These are phyloP conservation scores for Abrus pulchellus DNA, from an alignment of 306 rosid genomes.

Conservation along the genomic window DNA sequence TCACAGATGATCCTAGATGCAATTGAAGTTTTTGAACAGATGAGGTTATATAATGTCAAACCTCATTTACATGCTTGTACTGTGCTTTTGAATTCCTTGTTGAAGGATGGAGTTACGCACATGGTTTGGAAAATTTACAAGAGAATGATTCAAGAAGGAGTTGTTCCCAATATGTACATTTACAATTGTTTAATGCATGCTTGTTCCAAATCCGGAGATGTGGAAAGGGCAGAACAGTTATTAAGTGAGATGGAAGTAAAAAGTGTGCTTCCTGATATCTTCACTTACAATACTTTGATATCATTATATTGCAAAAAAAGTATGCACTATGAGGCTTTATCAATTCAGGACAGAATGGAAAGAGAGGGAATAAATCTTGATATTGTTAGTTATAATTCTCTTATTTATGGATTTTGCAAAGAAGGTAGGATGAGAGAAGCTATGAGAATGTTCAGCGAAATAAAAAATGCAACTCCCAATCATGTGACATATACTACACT, in stretches of 20 bases:
- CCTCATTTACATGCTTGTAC: conserved; percentile 90
- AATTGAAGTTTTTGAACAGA: conserved; percentile 77
- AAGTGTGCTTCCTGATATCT: conserved; percentile 72
- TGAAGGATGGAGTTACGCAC: conserved; percentile 65
- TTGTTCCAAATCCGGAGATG: conserved; percentile 78
- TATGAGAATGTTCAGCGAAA: conserved; percentile 72
- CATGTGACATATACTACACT: conserved; percentile 83
- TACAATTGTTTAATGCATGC: conserved; percentile 86
- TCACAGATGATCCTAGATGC: conserved; percentile 78
- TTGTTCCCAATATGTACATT: conserved; percentile 67
- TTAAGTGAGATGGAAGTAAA: conserved; percentile 77
- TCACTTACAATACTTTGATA: conserved; percentile 85
- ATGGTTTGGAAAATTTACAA: conserved; percentile 78
- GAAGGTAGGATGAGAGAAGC: conserved; percentile 95
- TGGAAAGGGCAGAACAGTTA: conserved; percentile 67
- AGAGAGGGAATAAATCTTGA: conserved; percentile 78
- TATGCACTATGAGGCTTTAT: conserved; percentile 84
- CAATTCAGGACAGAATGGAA: conserved; percentile 80
- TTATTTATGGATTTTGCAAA: conserved; percentile 78
- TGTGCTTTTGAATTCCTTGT: conserved; percentile 79
- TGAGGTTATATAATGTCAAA: conserved; percentile 63
- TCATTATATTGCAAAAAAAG: conserved; percentile 72
- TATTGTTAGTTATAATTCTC: conserved; percentile 81
- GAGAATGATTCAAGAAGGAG: conserved; percentile 61
- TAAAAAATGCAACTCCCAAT: conserved; percentile 69